Evolutionary conservation across 2,329 filamentous ascomycete species (phyloP), one percentile per base, ranked within the genome.

Genomic region (Paradendryphiella salina): DNA sequence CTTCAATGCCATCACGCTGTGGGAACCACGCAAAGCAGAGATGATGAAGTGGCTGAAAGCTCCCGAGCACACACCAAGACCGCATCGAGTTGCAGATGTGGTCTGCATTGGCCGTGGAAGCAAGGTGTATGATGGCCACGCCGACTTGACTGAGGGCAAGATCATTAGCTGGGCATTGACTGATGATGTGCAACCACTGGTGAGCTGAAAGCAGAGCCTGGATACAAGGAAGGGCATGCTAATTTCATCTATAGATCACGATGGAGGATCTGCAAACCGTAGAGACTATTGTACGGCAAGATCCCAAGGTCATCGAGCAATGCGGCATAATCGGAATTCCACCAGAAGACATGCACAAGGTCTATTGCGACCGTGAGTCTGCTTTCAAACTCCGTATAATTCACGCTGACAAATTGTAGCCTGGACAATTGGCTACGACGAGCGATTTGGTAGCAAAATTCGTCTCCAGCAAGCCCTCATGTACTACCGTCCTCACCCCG

Each of bases 371-470:
- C 70, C 90, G 84, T 81, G 70, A 75, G 82, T 80, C 21, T 26
- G 1, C 7, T 29, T n/a, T 23, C n/a, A 17, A 8, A 4, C 14
- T 8, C 11, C 10, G 9, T 28, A 3, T 3, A 38, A 35, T 35
- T 17, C 52, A 17, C 35, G 37, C 60, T 65, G 23, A 71, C 18
- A 20, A 46, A 28, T 10, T 35, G 8, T 54, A 85, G 83, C 90
- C 9, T 96, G 92, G 92, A 96, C 92, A 0, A 96, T 96, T 73
- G 92, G 92, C 40, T 96, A 90, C 69, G 92, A 96, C 64, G 89
- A 95, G 76, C 86, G 92, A 36, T 94, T 91, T 65, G 92, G 91
- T 55, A 93, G 77, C 70, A 79, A 79, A 35, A 80, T 90, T 35
- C 85, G 92, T 46, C 82, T 96, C 3, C 92, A 96, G 75, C 92